Conservation (phyloP, 2,329 filamentous ascomycete species). For the Graphium sp. region DNA sequence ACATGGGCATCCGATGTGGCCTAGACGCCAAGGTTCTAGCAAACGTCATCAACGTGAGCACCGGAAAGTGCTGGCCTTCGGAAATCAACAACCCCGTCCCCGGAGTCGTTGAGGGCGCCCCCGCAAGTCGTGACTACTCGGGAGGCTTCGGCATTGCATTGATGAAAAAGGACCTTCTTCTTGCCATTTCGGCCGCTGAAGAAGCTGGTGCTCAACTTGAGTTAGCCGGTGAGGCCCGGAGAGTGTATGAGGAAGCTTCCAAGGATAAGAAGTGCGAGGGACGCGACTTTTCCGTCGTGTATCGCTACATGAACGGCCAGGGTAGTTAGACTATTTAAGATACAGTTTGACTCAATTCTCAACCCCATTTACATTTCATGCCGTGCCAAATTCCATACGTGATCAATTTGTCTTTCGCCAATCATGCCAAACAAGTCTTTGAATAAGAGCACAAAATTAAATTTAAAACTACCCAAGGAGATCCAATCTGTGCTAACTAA, state of each 20-base stretch:
- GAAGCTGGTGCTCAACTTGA: slow-evolving; percentile 50
- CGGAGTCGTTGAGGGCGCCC: slow-evolving; percentile 62
- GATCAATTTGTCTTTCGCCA: too few relatives aligned
- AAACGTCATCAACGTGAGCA: slow-evolving; percentile 81
- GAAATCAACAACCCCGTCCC: slow-evolving; percentile 91
- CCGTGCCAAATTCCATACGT: too few relatives aligned
- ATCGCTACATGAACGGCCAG: slow-evolving; percentile 48
- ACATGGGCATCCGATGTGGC: slow-evolving; percentile 43
- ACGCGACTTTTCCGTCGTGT: slow-evolving; percentile 70
- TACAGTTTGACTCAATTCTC: too few relatives aligned
- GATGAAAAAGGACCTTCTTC: slow-evolving; percentile 65
- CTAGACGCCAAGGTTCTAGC: slow-evolving; percentile 51
- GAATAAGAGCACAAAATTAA: too few relatives aligned
- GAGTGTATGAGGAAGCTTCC: slow-evolving; percentile 53
- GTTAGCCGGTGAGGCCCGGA: slow-evolving; percentile 42
- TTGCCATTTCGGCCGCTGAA: slow-evolving; percentile 56
- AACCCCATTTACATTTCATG: too few relatives aligned
- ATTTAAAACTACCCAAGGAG: too few relatives aligned
- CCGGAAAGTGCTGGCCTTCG: slow-evolving; percentile 89
- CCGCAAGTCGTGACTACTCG: slow-evolving; percentile 57
- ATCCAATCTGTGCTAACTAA: too few relatives aligned
- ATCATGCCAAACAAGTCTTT: too few relatives aligned
- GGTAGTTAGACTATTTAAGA: too few relatives aligned
- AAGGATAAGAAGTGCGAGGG: slow-evolving; percentile 43
- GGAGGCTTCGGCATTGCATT: slow-evolving; percentile 64